Base-by-base conservation (phyloP, 768 basidiomycete genomes). In the Botryobasidium botryosum region DNA sequence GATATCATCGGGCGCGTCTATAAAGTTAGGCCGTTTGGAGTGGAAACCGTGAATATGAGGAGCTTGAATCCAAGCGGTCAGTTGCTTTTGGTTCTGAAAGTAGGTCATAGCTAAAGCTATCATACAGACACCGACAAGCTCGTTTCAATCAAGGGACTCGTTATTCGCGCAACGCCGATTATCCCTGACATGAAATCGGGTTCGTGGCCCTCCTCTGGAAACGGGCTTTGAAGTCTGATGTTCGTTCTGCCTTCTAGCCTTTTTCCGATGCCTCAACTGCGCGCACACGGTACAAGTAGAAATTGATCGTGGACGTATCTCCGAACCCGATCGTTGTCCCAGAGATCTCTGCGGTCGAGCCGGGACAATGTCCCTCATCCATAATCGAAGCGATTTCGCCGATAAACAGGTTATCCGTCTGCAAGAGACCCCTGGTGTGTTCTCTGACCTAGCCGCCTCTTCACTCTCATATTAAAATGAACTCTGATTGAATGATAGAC, bases 301-400 rank as follows among this genome's bases (percentile, higher is more conserved):
- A 57, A 94, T 97, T 40, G 91, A 96, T 61, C 79, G 91, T n/a
- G 94, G 92, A 35, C 85, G 87, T 61, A 97, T 99, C 53, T 77
- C 82, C 57, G 92, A 97, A 61, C 94, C 94, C 3, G 69, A 70
- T 13, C 73, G 75, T 32, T 99, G 94, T 61, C 90, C 90, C 2
- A 77, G 94, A 41, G 94, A 97, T 49, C 79, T 91, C 46, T 99
- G 94, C 57, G 75, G 73, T 40, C 72, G 80, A 5, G 68, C 80
- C 29, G 90, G 90, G 36, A 83, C 86, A 1, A 90, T 97, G 82
- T 79, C 79, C 1, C 75, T 99, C 50, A 78, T 99, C 43, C 94
- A 97, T 68, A 97, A 99, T 58, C 81, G 92, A 38, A 92, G 83
- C 59, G 84, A 90, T 51, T 99, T 96, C 57, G 84, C 87, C 18